Evolutionary conservation across 2,329 filamentous ascomycete genomes (phyloP).

Genomic region (Botrytis aclada): DNA sequence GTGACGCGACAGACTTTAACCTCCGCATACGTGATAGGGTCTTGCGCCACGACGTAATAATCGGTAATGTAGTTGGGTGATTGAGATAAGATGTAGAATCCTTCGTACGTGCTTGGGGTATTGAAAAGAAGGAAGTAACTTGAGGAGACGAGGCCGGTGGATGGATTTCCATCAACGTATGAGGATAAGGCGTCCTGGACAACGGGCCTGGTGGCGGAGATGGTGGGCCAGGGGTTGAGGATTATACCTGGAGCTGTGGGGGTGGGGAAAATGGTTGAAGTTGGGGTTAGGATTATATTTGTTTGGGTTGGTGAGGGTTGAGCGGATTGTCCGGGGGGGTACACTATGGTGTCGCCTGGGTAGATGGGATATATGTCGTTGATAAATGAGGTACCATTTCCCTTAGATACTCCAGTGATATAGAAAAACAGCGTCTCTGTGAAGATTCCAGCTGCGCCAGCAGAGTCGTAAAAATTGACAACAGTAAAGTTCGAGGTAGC

Average conservation of each 20-base stretch:
- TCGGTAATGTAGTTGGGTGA: neutral
- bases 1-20: conserved; percentile 1
- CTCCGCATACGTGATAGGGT: neutral
- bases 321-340: neutral
- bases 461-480: neutral
- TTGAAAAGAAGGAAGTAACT: neutral
- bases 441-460: neutral
- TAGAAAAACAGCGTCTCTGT: neutral
- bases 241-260: neutral
- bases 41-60: neutral
- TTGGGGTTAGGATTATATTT: neutral
- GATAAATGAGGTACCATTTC: neutral
- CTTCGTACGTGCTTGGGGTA: neutral
- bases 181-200: neutral
- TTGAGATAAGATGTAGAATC: neutral
- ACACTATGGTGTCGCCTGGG: neutral
- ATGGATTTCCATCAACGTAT: neutral
- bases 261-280: neutral
- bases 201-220: neutral
- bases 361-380: conserved; percentile 13
- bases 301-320: neutral
- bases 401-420: neutral
- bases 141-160: neutral
- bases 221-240: neutral
- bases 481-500: conserved; percentile 10